Base-by-base conservation (phyloP, 2,329 filamentous ascomycete genomes). In the Exophiala sp. region DNA sequence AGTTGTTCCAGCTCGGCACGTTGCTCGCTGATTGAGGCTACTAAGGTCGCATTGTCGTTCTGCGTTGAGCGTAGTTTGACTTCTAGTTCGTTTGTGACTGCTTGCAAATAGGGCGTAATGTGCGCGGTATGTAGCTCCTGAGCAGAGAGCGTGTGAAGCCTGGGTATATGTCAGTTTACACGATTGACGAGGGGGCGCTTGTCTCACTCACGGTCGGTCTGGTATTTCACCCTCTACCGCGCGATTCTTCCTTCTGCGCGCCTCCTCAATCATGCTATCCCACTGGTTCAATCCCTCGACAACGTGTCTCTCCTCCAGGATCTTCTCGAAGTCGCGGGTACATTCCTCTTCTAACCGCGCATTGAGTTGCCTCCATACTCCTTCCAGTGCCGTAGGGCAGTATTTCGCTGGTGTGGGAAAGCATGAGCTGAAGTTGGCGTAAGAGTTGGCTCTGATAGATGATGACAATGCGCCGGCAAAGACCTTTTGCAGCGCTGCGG, bases 331-430 rank as follows among this genome's bases (percentile, higher is more conserved):
- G 57, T 83, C 78, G 13, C 71, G 71, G 63, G 68, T 74, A 55
- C 77, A 79, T 44, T 73, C 73, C 55, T 76, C 74, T 57, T 80
- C 77, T 45, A 83, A 64, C 58, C 80, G 75, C 43, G 73, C 72
- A 35, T 78, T 77, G 56, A 83, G 72, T 56, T 82, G 77, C 46
- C 73, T 69, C 67, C 79, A 78, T 18, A 84, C 68, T 2, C 71
- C 70, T 59, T 80, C 74, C 50, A 84, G 61, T 35, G 73, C 74
- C 21, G 74, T 74, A 1, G 78, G 75, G 9, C 77, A 77, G 59
- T 81, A 70, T 59, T 71, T 68, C 14, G 80, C 77, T 1, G 79
- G 75, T 0, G 81, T 84, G 0, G 81, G 80, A 57, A 83, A 83
- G 60, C 81, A 84, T 19, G 77, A 69, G 0, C 78, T 73, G 63